Conservation (phyloP, 2,329 filamentous ascomycete genomes). For the Colletotrichum cuscutae region DNA sequence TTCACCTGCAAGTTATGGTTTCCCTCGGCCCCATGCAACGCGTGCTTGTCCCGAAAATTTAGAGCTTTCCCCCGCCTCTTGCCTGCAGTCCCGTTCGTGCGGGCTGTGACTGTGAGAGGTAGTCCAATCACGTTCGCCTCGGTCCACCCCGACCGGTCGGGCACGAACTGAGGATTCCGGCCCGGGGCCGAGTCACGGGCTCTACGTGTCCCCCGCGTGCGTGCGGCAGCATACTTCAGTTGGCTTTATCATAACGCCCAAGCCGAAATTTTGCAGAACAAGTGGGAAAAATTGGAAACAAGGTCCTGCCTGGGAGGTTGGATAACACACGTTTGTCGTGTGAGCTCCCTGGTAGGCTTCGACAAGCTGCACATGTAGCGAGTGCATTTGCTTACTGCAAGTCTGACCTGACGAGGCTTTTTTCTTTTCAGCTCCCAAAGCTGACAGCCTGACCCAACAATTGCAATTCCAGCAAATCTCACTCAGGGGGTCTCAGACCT, state of each 20-base stretch:
- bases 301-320: neutral
- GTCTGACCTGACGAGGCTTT: neutral
- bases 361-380: conserved; percentile 6
- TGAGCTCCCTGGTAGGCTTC: neutral
- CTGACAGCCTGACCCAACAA: neutral
- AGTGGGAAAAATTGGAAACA: neutral
- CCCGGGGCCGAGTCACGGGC: conserved; percentile 7
- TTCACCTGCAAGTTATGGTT: conserved; percentile 10
- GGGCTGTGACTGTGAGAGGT: neutral
- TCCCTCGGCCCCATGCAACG: conserved; percentile 5
- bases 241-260: neutral
- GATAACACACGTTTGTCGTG: neutral
- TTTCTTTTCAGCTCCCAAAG: conserved; percentile 5
- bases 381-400: neutral
- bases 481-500: neutral
- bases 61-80: conserved; percentile 9
- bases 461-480: neutral
- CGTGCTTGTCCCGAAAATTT: neutral
- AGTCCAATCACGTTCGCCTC: conserved; percentile 1
- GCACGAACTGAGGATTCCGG: neutral
- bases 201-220: neutral
- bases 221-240: conserved; percentile 21
- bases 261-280: no score
- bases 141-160: neutral
- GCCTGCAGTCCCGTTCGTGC: conserved; percentile 13